These are phyloP conservation scores for Parasarocladium wereldwijsianum DNA, from an alignment of 2,329 filamentous ascomycete species.

Conservation along the genomic window DNA sequence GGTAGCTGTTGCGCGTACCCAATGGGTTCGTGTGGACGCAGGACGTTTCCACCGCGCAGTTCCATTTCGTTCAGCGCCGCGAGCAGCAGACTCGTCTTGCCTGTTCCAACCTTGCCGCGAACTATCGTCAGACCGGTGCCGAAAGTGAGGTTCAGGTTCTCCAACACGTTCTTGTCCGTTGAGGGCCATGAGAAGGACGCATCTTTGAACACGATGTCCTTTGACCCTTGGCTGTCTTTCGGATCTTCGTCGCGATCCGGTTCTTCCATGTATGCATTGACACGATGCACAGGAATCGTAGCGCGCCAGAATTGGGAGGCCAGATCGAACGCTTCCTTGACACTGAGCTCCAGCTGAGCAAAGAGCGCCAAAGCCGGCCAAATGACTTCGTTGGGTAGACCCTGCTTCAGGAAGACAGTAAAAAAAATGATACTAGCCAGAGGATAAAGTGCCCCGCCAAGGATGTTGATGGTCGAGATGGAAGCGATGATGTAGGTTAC, in stretches of 20 bases:
- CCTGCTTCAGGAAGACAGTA: conserved; percentile 52
- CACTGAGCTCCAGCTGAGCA: conserved; percentile 53
- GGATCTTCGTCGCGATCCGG: conserved; percentile 52
- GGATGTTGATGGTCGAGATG: conserved; percentile 54
- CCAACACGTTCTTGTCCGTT: conserved; percentile 34
- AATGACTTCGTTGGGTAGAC: conserved; percentile 64
- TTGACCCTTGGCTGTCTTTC: conserved; percentile 16
- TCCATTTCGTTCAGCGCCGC: conserved; percentile 52
- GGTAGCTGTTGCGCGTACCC: conserved; percentile 45
- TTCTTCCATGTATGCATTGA: conserved; percentile 77
- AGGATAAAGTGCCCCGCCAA: conserved; percentile 62
- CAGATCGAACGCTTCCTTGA: conserved; percentile 61
- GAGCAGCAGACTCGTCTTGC: conserved; percentile 46
- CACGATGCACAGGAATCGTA: conserved; percentile 65
- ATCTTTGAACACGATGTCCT: conserved; percentile 37
- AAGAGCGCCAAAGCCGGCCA: conserved; percentile 81
- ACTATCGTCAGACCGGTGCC: conserved; percentile 36
- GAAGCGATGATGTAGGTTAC: conserved; percentile 22
- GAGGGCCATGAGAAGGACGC: conserved; percentile 75
- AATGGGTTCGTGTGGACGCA: conserved; percentile 32
- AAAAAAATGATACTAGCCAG: conserved; percentile 72
- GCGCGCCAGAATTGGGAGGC: conserved; percentile 70
- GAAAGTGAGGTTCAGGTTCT: conserved; percentile 30
- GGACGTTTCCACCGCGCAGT: conserved; percentile 36
- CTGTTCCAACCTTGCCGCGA: conserved; percentile 44